Base-by-base conservation (phyloP, 179 eudicot species). In the Patellifolia procumbens region DNA sequence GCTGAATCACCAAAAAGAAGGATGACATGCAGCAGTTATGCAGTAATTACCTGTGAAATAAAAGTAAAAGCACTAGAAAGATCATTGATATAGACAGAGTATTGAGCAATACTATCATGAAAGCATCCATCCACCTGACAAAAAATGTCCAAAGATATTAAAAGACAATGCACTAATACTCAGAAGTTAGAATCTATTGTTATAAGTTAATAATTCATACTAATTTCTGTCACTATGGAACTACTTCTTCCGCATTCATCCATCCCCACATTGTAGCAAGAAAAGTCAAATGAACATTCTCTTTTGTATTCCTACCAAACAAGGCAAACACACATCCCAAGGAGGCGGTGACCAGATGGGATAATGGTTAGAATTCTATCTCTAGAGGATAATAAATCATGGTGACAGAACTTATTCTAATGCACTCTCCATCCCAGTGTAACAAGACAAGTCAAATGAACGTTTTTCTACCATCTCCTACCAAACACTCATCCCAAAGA, bases 71-170 rank as follows among this genome's bases (percentile, higher is more conserved):
- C 60, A 81, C 81, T 72, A 94, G 87, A 79, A 94, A 94, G 35
- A 89, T 84, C 66, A 92, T 78, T 66, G 83, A 79, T 74, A 92
- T 83, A 34, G 87, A 81, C 83, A 92, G 83, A 74, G 82, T 66
- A 74, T 84, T 80, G 81, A 94, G 85, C 83, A 92, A 85, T 75
- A 85, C 46, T 68, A 94, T 81, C 90, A 91, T 83, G 68, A 92
- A 79, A 29, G 85, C 84, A 80, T 91, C 92, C 74, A 86, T 77
- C 94, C 96, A 89, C 98, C 98, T 94, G 97, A 76, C 75, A 83
- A 59, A 31, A 37, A 58, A 68, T 43, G 17, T 26, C 0, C 61
- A 31, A 11, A 55, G 37, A 70, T 28, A 42, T 45, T 24, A 26
- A 5, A 42, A 67, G 28, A 51, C 42, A 64, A 78, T 61, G 52